These are phyloP conservation scores for Bacidia rubella DNA, from an alignment of 495 filamentous ascomycete genomes.

Conservation along the genomic window DNA sequence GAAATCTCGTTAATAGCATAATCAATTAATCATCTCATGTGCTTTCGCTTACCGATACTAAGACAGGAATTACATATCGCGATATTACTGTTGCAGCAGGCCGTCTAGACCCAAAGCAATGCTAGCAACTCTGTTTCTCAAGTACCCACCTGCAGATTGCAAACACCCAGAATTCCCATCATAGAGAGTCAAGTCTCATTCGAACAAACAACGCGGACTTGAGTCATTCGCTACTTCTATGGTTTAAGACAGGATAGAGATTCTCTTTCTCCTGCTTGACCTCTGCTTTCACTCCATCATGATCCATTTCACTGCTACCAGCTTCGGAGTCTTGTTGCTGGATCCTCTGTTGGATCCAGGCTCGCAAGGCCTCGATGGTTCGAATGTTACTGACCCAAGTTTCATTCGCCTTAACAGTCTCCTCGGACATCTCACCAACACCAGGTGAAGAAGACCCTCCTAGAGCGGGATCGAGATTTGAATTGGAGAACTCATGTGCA, in stretches of 20 bases:
- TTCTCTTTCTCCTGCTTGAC: slow-evolving; percentile 8
- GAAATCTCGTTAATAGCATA: no score
- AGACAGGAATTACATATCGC: no score
- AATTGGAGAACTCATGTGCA: slow-evolving; percentile 29
- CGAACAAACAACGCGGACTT: background rate
- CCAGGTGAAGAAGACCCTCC: slow-evolving; percentile 23
- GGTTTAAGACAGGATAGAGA: slow-evolving; percentile 8
- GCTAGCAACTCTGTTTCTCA: no score
- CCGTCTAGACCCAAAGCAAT: no score
- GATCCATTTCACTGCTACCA: slow-evolving; percentile 7
- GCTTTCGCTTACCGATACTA: no score
- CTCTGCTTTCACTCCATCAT: background rate
- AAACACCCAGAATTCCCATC: no score
- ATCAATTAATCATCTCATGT: no score
- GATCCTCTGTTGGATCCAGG: slow-evolving; percentile 51
- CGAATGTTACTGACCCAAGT: slow-evolving; percentile 77
- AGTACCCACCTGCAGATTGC: no score
- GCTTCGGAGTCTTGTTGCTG: slow-evolving; percentile 46
- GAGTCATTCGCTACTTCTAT: background rate
- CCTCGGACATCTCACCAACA: slow-evolving; percentile 32
- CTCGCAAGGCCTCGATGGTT: slow-evolving; percentile 59
- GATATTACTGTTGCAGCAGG: no score
- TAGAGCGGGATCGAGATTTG: slow-evolving; percentile 42
- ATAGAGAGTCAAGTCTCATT: no score
- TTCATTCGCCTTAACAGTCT: slow-evolving; percentile 43